phyloP scores from a whole-genome alignment of 225 moss, liverwort and hornwort species.

The Antitrichia curtipendula region DNA sequence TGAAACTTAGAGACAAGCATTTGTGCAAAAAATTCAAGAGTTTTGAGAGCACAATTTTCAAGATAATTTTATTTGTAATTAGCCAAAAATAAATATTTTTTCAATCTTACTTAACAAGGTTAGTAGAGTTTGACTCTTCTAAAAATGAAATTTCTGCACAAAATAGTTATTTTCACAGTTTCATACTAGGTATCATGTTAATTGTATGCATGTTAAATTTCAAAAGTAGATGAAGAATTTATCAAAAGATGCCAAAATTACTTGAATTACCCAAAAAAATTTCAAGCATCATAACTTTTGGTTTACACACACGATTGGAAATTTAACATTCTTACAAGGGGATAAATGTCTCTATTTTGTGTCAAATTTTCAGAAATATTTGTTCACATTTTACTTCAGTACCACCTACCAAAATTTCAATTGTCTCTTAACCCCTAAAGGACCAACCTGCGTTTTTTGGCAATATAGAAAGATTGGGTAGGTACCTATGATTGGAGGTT shows the following conservation, averaged over 20 bases:
- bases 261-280: neutral
- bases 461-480: no score
- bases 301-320: rapidly evolving
- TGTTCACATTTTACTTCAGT: no score
- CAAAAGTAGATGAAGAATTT: neutral
- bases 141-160: neutral
- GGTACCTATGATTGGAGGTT: no score
- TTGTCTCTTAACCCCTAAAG: no score
- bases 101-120: neutral
- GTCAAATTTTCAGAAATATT: no score
- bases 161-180: no score
- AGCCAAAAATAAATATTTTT: neutral
- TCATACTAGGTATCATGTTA: neutral
- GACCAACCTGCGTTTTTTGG: no score
- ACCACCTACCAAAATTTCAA: no score
- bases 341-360: neutral
- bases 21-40: no score
- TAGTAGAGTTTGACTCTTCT: no score
- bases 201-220: neutral
- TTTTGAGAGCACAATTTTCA: neutral
- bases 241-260: neutral
- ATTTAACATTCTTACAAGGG: neutral
- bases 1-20: neutral
- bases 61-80: neutral
- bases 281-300: neutral